Percentiles rank a stretch among this genome's conserved stretches.
These are phyloP conservation scores for Protomyces pachydermus DNA, from an alignment of 1,139 yeast species.

Conservation along the genomic window DNA sequence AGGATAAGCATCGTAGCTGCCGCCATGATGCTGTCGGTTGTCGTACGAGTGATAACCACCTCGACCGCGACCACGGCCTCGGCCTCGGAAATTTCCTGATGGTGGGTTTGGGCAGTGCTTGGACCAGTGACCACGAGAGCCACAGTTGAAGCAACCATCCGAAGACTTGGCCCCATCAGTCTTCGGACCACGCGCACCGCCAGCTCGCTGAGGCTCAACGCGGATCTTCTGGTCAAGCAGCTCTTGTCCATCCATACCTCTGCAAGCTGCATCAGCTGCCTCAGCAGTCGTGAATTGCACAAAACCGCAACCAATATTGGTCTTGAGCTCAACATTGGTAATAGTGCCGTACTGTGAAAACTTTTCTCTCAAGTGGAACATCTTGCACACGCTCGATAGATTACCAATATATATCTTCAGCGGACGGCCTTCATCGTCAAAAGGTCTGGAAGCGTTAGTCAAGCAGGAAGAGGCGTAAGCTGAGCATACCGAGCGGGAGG, in stretches of 20 bases:
- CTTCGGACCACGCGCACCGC: not conserved
- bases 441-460: conserved; percentile 6
- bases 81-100: conserved; percentile 3
- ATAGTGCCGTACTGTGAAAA: conserved; percentile 21
- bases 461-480: not conserved
- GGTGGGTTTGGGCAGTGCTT: conserved; percentile 22
- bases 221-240: conserved; percentile 23
- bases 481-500: conserved; percentile 2
- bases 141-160: conserved; percentile 19
- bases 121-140: conserved; percentile 17
- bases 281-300: conserved; percentile 19
- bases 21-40: not conserved
- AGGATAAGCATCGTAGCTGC: not conserved
- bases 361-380: conserved; percentile 25
- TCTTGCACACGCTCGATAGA: conserved; percentile 4
- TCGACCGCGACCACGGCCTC: not conserved
- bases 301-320: conserved; percentile 25
- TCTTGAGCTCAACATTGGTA: conserved; percentile 19
- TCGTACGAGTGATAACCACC: not conserved
- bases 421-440: conserved; percentile 17
- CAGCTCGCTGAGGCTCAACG: conserved; percentile 17
- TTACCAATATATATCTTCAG: conserved; percentile 21
- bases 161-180: not conserved
- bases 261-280: conserved; percentile 11
- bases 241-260: conserved; percentile 10